Base-by-base conservation (phyloP, 1,284 basidiomycete genomes). In the Boletus semigastroideus region DNA sequence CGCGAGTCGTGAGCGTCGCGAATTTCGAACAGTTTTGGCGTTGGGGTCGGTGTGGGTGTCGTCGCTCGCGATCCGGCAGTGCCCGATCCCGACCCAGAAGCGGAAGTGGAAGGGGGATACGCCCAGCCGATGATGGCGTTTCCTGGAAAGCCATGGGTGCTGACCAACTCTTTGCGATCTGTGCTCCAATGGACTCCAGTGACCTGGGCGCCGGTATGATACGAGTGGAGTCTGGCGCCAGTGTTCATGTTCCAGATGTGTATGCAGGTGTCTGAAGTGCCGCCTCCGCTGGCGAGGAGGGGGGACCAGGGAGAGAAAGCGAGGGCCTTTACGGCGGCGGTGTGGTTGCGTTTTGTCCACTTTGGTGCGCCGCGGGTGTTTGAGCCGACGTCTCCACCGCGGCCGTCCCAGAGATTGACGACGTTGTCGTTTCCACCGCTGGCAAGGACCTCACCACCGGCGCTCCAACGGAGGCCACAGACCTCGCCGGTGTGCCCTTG, bases 301-400 rank as follows among this genome's bases (percentile, higher is more conserved):
- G 90, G 89, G 0, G 89, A 83, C 94, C 96, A 98, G 0, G 96
- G 94, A 60, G 93, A 98, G 94, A 97, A 99, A 0, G 94, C 92
- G 42, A 99, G 76, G 0, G 94, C 92, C 80, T 98, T 98, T 60
- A 97, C 94, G 0, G 94, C 94, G 0, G 94, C 94, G 0, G 90
- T 92, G 71, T 98, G 94, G 68, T 94, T 96, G 41, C 91, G 79
- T 73, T 96, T 97, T 41, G 91, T 93, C 92, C 92, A 92, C 64
- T 92, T 87, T 3, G 90, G 86, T 51, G 80, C 78, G 7, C 86
- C 82, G 40, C 86, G 74, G 1, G 83, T 36, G 1, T 79, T 78
- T 31, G 81, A 75, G 3, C 72, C 76, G 5, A 84, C 80, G 62
- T 88, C 84, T 0, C 86, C 85, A 0, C 91, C 71, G 31, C 92